Conservation (phyloP, 2,329 filamentous ascomycete genomes). For the Lasiodiplodia hormozganensis region DNA sequence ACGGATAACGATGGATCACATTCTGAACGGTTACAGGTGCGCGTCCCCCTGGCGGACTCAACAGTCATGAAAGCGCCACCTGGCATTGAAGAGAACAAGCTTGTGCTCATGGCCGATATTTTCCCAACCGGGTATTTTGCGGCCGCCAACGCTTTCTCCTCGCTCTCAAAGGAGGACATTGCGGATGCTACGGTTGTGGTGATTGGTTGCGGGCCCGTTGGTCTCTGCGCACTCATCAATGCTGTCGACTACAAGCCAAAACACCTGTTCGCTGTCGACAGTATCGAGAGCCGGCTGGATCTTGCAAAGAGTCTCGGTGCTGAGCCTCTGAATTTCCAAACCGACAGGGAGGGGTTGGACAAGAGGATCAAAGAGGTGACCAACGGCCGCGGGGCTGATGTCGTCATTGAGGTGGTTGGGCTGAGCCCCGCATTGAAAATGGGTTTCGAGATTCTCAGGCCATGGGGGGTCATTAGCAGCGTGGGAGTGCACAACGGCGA, state of each 20-base stretch:
- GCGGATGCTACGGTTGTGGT: constrained; percentile 75
- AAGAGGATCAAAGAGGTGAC: constrained; percentile 76
- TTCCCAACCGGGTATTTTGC: constrained; percentile 87
- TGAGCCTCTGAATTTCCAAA: constrained; percentile 80
- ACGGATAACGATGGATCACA: neutral
- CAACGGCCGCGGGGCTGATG: constrained; percentile 81
- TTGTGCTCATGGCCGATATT: constrained; percentile 92
- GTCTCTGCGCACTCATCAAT: constrained; percentile 81
- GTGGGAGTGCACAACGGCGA: constrained; percentile 59
- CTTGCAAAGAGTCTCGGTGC: constrained; percentile 77
- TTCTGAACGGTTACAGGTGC: constrained; percentile 37
- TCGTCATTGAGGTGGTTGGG: constrained; percentile 69
- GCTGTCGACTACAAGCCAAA: constrained; percentile 78
- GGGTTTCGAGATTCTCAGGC: constrained; percentile 56
- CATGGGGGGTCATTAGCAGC: constrained; percentile 56
- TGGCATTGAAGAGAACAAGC: constrained; percentile 73
- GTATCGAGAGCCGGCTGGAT: constrained; percentile 75
- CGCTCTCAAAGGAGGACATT: constrained; percentile 64
- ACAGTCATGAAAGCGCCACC: constrained; percentile 78
- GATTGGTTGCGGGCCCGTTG: constrained; percentile 81
- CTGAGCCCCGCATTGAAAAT: constrained; percentile 56
- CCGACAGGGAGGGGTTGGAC: constrained; percentile 68
- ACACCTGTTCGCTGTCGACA: constrained; percentile 80
- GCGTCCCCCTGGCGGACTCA: constrained; percentile 80
- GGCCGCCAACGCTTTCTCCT: constrained; percentile 76